phyloP scores from a whole-genome alignment of 768 basidiomycete genomes.

The Russula sp. region DNA sequence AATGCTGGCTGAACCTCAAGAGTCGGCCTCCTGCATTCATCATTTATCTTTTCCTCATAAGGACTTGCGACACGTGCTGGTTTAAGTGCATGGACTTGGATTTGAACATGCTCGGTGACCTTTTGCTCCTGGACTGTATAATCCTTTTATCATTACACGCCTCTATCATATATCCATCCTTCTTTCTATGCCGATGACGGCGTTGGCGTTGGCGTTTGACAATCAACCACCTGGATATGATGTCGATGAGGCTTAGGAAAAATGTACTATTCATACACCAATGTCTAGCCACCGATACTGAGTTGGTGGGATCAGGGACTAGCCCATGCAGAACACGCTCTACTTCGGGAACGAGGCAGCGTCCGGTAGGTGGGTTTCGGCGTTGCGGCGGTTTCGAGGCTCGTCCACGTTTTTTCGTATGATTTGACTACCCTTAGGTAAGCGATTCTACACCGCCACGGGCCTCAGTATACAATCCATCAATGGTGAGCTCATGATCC shows the following conservation, averaged over 20 bases:
- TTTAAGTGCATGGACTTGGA: constrained; percentile 14
- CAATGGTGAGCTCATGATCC: background rate
- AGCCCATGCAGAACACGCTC: background rate
- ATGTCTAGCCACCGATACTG: background rate
- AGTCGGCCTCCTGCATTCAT: background rate
- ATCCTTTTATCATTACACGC: constrained; percentile 21
- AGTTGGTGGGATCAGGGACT: background rate
- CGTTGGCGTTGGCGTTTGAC: background rate
- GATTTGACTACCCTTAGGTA: too few species aligned
- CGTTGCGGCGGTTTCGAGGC: too few species aligned
- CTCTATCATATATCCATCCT: background rate
- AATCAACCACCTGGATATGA: background rate
- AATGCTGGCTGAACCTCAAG: constrained; percentile 29
- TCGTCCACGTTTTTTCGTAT: too few species aligned
- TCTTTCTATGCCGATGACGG: background rate
- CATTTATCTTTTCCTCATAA: background rate
- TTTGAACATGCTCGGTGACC: constrained; percentile 12
- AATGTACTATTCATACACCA: too few species aligned
- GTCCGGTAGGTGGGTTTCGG: background rate
- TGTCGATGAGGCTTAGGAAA: background rate
- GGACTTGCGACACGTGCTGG: constrained; percentile 3
- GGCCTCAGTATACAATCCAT: too few species aligned
- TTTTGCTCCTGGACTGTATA: constrained; percentile 17
- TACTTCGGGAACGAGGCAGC: background rate
- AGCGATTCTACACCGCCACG: background rate